A percentile compares a stretch with the other conserved stretches of the same genome.
phyloP scores from a whole-genome alignment of 352 stramenopile genomes.

The Phytophthora idaei region DNA sequence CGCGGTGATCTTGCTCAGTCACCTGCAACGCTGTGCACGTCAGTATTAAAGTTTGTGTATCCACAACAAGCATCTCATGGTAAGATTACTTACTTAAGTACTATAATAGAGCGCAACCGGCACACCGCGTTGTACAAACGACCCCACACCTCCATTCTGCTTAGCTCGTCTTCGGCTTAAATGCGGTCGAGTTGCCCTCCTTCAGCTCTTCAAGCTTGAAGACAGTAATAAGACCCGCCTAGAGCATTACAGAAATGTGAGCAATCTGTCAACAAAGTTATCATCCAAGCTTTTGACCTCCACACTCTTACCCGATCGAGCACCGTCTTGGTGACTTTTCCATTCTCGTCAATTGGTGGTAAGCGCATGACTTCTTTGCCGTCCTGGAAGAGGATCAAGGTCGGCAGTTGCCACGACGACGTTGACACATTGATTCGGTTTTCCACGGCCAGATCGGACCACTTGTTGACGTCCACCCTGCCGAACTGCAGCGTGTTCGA shows the following conservation, averaged over 20 bases:
- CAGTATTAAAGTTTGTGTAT: no score
- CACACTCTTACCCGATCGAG: slow-evolving; percentile 51
- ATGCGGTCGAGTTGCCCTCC: slow-evolving; percentile 50
- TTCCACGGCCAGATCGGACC: slow-evolving; percentile 60
- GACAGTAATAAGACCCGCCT: slow-evolving; percentile 52
- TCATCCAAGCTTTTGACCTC: background rate
- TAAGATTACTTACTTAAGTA: no score
- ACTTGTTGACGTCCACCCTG: slow-evolving; percentile 68
- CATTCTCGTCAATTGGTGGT: slow-evolving; percentile 58
- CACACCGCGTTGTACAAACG: background rate
- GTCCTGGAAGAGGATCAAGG: slow-evolving; percentile 74
- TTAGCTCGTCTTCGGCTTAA: slow-evolving; percentile 43
- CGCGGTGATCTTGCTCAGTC: no score
- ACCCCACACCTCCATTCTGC: background rate
- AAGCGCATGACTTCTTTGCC: slow-evolving; percentile 63
- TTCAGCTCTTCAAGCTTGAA: slow-evolving; percentile 66
- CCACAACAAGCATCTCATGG: no score
- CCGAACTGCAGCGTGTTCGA: slow-evolving; percentile 66
- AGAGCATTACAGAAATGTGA: slow-evolving; percentile 7
- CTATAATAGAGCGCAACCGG: no score
- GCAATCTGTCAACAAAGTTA: background rate
- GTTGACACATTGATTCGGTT: slow-evolving; percentile 69
- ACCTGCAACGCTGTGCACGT: no score
- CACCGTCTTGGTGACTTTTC: slow-evolving; percentile 62
- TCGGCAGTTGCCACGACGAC: slow-evolving; percentile 72